Conservation (phyloP, 1,284 basidiomycete species). For the Sporisorium iseilematis-ciliati region DNA sequence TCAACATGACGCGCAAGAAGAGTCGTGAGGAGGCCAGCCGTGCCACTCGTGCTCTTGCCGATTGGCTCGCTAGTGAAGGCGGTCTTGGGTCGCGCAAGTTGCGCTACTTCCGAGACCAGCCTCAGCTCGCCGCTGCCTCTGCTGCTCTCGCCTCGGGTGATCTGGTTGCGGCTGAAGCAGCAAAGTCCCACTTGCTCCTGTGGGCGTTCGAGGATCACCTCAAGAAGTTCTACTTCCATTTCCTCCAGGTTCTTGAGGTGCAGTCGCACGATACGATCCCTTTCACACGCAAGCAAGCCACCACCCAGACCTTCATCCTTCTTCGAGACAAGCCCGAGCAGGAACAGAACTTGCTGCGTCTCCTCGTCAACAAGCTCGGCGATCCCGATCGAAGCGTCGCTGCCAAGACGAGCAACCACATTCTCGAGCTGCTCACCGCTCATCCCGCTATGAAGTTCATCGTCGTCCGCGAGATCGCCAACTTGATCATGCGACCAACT, state of each 20-base stretch:
- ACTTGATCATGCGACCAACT: slow-evolving; percentile 78
- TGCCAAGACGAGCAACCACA: slow-evolving; percentile 87
- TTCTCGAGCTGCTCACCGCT: slow-evolving; percentile 87
- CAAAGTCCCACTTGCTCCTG: slow-evolving; percentile 76
- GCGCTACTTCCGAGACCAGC: slow-evolving; percentile 91
- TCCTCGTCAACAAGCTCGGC: slow-evolving; percentile 87
- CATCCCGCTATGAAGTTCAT: slow-evolving; percentile 96
- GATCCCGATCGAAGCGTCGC: slow-evolving; percentile 90
- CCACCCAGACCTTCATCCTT: slow-evolving; percentile 78
- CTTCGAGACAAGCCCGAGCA: slow-evolving; percentile 93
- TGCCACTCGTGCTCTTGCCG: slow-evolving; percentile 87
- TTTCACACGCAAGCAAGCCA: slow-evolving; percentile 86
- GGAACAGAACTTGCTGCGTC: slow-evolving; percentile 91
- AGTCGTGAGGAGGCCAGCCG: slow-evolving; percentile 91
- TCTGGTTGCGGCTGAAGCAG: slow-evolving; percentile 42
- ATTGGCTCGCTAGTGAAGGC: slow-evolving; percentile 84
- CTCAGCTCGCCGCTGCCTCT: slow-evolving; percentile 75
- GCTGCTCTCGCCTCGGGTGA: slow-evolving; percentile 63
- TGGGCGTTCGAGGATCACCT: slow-evolving; percentile 98
- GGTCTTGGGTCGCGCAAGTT: slow-evolving; percentile 80
- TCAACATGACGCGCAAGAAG: slow-evolving; percentile 86
- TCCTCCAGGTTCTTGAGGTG: slow-evolving; percentile 90
- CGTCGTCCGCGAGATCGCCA: slow-evolving; percentile 86
- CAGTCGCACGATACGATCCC: slow-evolving; percentile 87
- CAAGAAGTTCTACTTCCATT: slow-evolving; percentile 94